phyloP scores from a whole-genome alignment of 192 early-diverging fungal genomes.

The Phlyctochytrium bullatum region DNA sequence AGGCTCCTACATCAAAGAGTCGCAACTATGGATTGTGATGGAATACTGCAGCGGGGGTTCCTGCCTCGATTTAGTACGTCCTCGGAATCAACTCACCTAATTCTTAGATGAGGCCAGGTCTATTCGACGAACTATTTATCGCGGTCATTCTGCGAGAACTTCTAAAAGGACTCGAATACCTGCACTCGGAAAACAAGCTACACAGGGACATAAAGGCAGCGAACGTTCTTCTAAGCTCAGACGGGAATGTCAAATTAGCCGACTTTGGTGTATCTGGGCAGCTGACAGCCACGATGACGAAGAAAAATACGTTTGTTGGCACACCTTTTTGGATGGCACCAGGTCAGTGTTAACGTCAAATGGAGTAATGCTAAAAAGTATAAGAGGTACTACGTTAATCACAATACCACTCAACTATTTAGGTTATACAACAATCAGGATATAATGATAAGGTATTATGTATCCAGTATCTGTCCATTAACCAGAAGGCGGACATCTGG shows the following conservation, averaged over 20 bases:
- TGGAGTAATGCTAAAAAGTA: too few relatives aligned
- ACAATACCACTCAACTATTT: slow-evolving; percentile 93
- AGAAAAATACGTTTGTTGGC: slow-evolving; percentile 97
- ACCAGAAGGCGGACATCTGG: slow-evolving; percentile 91
- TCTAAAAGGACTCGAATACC: slow-evolving; percentile 85
- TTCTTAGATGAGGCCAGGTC: slow-evolving; percentile 78
- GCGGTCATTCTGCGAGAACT: slow-evolving; percentile 90
- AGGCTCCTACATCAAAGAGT: slow-evolving; percentile 62
- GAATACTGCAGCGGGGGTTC: slow-evolving; percentile 95
- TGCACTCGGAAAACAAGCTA: slow-evolving; percentile 84
- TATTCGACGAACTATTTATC: slow-evolving; percentile 85
- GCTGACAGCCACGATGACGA: slow-evolving; percentile 70
- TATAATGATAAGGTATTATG: slow-evolving; percentile 81
- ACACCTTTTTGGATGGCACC: slow-evolving; percentile 93
- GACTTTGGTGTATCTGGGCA: slow-evolving; percentile 99
- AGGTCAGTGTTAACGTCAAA: slow-evolving; percentile 70
- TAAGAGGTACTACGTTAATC: too few relatives aligned
- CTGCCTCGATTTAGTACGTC: neutral
- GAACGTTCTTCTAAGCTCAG: slow-evolving; percentile 71
- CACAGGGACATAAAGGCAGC: slow-evolving; percentile 56
- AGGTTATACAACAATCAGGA: slow-evolving; percentile 92
- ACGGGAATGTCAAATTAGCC: slow-evolving; percentile 90
- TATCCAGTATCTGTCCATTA: neutral
- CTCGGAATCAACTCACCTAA: neutral
- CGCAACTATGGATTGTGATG: slow-evolving; percentile 96